phyloP scores from a whole-genome alignment of 345 rosid species.

The Gossypium bickii region DNA sequence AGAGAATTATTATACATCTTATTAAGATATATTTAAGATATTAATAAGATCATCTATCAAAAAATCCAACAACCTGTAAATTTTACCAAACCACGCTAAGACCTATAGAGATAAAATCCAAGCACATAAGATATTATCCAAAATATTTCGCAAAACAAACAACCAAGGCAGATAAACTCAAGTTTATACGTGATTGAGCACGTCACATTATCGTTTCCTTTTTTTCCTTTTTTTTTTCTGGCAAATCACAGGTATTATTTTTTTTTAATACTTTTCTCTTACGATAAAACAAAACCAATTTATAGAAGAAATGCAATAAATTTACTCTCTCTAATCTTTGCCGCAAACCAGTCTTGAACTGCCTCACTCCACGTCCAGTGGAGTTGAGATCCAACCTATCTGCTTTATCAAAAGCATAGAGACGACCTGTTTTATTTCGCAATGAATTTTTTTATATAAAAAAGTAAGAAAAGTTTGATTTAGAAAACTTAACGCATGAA shows the following conservation, averaged over 20 bases:
- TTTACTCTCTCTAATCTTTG: conserved; percentile 68
- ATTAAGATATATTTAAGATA: no score
- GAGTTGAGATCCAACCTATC: conserved; percentile 58
- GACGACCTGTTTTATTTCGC: conserved; percentile 40
- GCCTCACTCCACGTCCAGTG: conserved; percentile 66
- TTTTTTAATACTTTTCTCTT: neutral
- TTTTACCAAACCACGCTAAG: neutral
- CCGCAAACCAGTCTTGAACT: conserved; percentile 58
- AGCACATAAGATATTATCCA: neutral
- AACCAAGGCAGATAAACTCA: neutral
- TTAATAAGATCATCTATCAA: no score
- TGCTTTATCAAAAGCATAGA: conserved; percentile 74
- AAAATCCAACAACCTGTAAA: neutral
- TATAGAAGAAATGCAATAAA: conserved; percentile 35
- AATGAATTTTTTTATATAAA: neutral
- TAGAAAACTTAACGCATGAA: conserved; percentile 21
- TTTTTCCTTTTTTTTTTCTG: neutral
- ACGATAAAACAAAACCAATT: neutral
- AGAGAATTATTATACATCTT: no score
- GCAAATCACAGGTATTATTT: neutral
- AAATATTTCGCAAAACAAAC: neutral
- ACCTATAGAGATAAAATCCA: neutral
- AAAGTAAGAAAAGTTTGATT: neutral
- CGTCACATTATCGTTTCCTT: neutral
- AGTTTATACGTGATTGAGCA: conserved; percentile 36